Percentiles rank a stretch among this genome's conserved stretches.
phyloP scores from a whole-genome alignment of 2,329 filamentous ascomycete genomes.

The Geoglossum cookeanum region DNA sequence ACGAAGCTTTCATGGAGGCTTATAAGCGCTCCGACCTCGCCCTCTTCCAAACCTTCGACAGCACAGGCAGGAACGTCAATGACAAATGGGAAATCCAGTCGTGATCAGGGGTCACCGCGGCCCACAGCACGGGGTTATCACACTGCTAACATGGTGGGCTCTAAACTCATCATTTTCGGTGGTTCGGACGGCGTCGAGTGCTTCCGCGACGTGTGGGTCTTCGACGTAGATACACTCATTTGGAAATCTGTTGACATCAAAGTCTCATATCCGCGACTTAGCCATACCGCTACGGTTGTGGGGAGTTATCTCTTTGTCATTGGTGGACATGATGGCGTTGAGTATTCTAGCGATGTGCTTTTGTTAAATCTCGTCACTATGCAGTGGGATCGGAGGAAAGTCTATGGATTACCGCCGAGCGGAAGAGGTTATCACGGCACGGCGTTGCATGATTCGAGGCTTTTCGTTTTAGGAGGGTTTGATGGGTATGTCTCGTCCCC shows the following conservation, averaged over 20 bases:
- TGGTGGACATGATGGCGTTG: conserved; percentile 49
- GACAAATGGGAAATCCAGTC: conserved; percentile 4
- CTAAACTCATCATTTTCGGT: conserved; percentile 52
- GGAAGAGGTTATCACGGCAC: conserved; percentile 49
- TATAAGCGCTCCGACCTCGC: conserved; percentile 28
- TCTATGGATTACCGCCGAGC: conserved; percentile 43
- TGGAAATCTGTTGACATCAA: conserved; percentile 43
- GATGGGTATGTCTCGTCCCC: conserved; percentile 30
- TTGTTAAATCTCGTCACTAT: conserved; percentile 52
- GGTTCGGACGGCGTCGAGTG: conserved; percentile 53
- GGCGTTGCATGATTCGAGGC: conserved; percentile 43
- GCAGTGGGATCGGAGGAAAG: conserved; percentile 49
- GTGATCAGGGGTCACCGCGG: conserved; percentile 6
- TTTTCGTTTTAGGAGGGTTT: conserved; percentile 47
- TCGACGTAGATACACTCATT: conserved; percentile 41
- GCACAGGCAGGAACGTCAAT: conserved; percentile 7
- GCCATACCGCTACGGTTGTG: conserved; percentile 49
- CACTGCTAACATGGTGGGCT: conserved; percentile 53
- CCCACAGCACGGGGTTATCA: conserved; percentile 51
- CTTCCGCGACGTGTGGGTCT: conserved; percentile 56
- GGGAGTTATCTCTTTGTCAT: conserved; percentile 52
- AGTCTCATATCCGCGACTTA: conserved; percentile 42
- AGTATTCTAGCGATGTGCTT: conserved; percentile 50
- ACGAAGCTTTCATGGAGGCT: conserved; percentile 49
- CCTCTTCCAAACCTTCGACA: not conserved